Evolutionary conservation across 176 grass and related monocot species (phyloP).

Genomic region (Chrysopogon serrulatus): DNA sequence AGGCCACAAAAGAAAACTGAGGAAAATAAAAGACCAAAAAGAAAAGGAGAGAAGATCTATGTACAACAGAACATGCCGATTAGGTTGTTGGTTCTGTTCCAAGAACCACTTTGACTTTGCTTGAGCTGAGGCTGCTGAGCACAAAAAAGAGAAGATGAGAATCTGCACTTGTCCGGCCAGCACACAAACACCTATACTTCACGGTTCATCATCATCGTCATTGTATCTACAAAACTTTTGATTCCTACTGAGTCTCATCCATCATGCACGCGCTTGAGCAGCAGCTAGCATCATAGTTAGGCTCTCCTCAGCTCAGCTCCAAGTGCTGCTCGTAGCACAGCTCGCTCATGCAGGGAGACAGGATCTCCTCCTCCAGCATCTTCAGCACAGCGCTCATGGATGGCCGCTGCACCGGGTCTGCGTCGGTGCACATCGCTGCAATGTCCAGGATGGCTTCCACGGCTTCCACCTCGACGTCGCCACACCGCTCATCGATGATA

Average conservation of each 20-base stretch:
- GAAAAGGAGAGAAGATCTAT: not conserved
- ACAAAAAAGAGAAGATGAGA: not conserved
- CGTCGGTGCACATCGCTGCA: conserved; percentile 86
- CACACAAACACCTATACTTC: not conserved
- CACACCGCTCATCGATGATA: conserved; percentile 57
- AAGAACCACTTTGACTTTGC: conserved; percentile 18
- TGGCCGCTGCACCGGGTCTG: conserved; percentile 60
- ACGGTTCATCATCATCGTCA: not conserved
- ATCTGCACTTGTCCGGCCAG: conserved; percentile 17
- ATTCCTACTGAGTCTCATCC: not conserved
- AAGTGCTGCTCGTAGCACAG: conserved; percentile 72
- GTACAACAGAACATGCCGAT: not conserved
- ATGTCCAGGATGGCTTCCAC: conserved; percentile 88
- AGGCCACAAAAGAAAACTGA: not conserved
- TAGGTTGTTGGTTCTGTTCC: not conserved
- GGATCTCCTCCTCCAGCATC: conserved; percentile 95
- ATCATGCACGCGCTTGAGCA: not conserved
- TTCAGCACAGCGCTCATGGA: conserved; percentile 79
- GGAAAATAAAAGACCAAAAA: not conserved
- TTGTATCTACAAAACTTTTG: conserved; percentile 39
- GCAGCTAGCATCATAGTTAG: not conserved
- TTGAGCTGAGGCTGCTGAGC: not conserved
- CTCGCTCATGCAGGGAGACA: conserved; percentile 75
- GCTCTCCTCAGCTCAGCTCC: conserved; percentile 31
- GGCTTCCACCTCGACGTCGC: conserved; percentile 70